Conservation (phyloP, 106 monocot genomes). For the Allium cepa region DNA sequence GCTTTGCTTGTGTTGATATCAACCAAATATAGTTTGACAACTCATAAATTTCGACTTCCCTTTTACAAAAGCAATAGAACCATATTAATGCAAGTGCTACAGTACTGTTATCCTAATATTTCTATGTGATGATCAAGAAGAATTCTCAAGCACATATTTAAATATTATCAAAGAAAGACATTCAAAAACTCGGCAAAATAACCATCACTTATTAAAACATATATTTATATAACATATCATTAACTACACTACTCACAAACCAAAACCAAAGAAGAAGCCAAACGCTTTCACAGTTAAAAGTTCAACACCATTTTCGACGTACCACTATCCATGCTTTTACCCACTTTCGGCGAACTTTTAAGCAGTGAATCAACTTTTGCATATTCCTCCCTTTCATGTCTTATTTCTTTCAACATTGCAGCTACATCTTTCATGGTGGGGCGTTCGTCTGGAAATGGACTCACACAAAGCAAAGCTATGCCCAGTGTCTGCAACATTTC, state of each 20-base stretch:
- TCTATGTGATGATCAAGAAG: too few relatives aligned
- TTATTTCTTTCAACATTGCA: slow-evolving; percentile 84
- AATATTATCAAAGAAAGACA: too few relatives aligned
- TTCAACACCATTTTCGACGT: not conserved
- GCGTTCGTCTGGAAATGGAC: slow-evolving; percentile 54
- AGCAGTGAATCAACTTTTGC: slow-evolving; percentile 66
- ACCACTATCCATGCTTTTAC: not conserved
- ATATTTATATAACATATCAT: too few relatives aligned
- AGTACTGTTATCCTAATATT: too few relatives aligned
- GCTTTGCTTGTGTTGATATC: too few relatives aligned
- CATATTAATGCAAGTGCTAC: too few relatives aligned
- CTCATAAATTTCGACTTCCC: too few relatives aligned
- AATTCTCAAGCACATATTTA: too few relatives aligned
- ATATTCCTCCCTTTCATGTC: slow-evolving; percentile 73
- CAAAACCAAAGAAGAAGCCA: not conserved
- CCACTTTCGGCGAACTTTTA: slow-evolving; percentile 25
- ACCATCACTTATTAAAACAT: too few relatives aligned
- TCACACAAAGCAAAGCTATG: slow-evolving; percentile 79
- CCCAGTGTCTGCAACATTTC: slow-evolving; percentile 88
- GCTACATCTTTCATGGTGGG: slow-evolving; percentile 97
- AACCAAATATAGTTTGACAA: too few relatives aligned
- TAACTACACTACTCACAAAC: not conserved
- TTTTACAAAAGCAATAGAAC: too few relatives aligned
- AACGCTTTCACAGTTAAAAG: not conserved
- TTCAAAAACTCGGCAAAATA: too few relatives aligned